These are phyloP conservation scores for Diplotaxis tenuifolia DNA, from an alignment of 345 rosid genomes.

Conservation along the genomic window DNA sequence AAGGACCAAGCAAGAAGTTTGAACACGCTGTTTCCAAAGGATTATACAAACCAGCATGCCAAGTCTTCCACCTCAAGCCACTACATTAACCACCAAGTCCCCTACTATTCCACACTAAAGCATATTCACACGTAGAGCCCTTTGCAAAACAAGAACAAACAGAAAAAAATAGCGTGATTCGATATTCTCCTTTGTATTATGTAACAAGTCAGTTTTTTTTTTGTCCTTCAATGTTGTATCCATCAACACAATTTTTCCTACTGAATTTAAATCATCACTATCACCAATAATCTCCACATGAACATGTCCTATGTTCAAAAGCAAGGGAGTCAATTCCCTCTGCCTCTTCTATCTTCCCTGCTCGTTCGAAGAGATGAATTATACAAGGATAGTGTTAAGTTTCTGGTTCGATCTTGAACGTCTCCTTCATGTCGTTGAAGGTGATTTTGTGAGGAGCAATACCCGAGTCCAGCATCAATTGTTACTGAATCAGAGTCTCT, in stretches of 20 bases:
- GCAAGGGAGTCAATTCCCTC: too few relatives aligned
- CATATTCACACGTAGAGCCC: constrained; percentile 35
- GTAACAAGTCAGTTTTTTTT: constrained; percentile 31
- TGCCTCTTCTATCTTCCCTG: too few relatives aligned
- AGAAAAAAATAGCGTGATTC: constrained; percentile 20
- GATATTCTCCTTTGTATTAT: constrained; percentile 33
- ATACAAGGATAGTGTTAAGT: too few relatives aligned
- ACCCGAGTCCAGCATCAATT: too few relatives aligned
- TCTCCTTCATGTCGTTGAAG: too few relatives aligned
- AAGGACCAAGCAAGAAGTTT: constrained; percentile 51
- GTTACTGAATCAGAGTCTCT: too few relatives aligned
- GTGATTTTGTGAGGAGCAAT: too few relatives aligned
- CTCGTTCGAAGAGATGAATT: too few relatives aligned
- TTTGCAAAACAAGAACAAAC: not conserved
- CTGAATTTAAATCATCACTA: constrained; percentile 17
- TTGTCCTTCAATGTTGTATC: constrained; percentile 30
- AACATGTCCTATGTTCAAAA: too few relatives aligned
- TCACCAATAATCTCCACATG: constrained; percentile 88
- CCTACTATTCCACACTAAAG: constrained; percentile 20
- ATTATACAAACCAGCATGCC: constrained; percentile 73
- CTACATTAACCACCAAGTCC: constrained; percentile 35
- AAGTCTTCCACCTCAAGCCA: constrained; percentile 86
- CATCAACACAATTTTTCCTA: constrained; percentile 35
- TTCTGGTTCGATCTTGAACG: too few relatives aligned
- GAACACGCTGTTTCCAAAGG: constrained; percentile 64